These are phyloP conservation scores for Hygrophila difformis DNA, from an alignment of 257 asterid genomes.

Conservation along the genomic window DNA sequence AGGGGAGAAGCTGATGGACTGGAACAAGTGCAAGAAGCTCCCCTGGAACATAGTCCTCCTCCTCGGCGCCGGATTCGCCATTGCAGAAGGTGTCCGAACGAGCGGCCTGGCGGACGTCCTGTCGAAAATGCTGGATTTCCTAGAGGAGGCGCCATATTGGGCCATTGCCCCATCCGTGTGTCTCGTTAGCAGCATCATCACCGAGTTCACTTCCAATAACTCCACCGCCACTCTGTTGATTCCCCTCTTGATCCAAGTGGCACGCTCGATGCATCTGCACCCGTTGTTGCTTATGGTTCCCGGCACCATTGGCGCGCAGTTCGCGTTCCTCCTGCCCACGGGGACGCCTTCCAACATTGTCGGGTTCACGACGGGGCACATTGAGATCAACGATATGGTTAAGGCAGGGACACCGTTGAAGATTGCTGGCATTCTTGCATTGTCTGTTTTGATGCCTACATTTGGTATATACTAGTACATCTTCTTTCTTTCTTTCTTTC, in stretches of 20 bases:
- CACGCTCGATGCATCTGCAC: constrained; percentile 45
- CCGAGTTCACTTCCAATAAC: constrained; percentile 84
- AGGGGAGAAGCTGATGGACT: constrained; percentile 92
- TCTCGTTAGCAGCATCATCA: constrained; percentile 48
- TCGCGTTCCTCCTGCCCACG: constrained; percentile 63
- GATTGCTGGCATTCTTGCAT: constrained; percentile 36
- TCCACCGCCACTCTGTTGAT: constrained; percentile 66
- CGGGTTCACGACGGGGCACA: constrained; percentile 77
- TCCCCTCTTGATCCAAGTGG: constrained; percentile 64
- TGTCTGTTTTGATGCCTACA: constrained; percentile 76
- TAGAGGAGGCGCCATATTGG: constrained; percentile 53
- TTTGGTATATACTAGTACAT: constrained; percentile 72
- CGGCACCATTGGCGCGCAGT: constrained; percentile 71
- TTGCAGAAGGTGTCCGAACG: constrained; percentile 75
- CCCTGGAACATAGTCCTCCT: constrained; percentile 81
- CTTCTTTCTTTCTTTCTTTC: too few relatives aligned
- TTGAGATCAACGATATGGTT: constrained; percentile 65
- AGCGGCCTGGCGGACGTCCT: constrained; percentile 77
- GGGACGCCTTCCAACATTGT: constrained; percentile 82
- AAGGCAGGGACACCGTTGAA: constrained; percentile 53
- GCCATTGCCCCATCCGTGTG: constrained; percentile 72
- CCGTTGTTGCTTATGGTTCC: constrained; percentile 73
- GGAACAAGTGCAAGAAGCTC: constrained; percentile 90
- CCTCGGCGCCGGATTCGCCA: constrained; percentile 87
- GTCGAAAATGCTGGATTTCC: constrained; percentile 45